Evolutionary conservation across 2,329 filamentous ascomycete genomes (phyloP), one percentile per base, ranked within the genome.

Genomic region (Chrysoporthe deuterocubensis): DNA sequence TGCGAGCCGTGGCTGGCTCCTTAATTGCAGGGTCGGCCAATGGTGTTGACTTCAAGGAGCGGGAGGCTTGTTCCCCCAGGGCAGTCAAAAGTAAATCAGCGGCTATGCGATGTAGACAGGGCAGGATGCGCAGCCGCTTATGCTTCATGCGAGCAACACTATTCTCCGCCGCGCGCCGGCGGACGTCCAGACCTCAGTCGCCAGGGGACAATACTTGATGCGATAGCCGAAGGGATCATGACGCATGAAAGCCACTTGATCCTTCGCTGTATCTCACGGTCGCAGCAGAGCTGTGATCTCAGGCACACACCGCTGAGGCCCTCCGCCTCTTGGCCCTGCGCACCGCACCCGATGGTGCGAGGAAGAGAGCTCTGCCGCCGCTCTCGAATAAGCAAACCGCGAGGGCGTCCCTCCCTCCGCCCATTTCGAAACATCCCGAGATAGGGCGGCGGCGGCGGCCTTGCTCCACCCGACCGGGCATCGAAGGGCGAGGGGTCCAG

Each of bases 11-110:
- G 67, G 65, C 60, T 64, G 61, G 26, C 62, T 65, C 50, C 26
- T 62, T 61, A 62, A 58, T 61, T 64, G 52, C 34, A 48, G 37
- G 14, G 3, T 50, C 40, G 44, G 32, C 67, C 65, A 69, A 65
- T 69, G 52, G 58, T 26, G 18, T 26, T 26, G 26, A 26, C 26
- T 8, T n/a, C 14, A 42, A 48, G 16, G 26, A n/a, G 34, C 26
- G 61, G 48, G 62, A 61, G 67, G 59, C 52, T 58, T 37, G 52
- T 43, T 26, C 48, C 18, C 46, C 57, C 26, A 26, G 60, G 37
- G 34, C 2, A n/a, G 4, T 42, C 58, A 66, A 66, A 63, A 52
- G 59, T 56, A 69, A 34, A 48, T 63, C n/a, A 13, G 50, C 46
- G 43, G 52, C 61, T 37, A 64, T 56, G 60, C 57, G 54, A 64